Evolutionary conservation across 2,329 filamentous ascomycete species (phyloP).

Genomic region (Trichophyton simii): DNA sequence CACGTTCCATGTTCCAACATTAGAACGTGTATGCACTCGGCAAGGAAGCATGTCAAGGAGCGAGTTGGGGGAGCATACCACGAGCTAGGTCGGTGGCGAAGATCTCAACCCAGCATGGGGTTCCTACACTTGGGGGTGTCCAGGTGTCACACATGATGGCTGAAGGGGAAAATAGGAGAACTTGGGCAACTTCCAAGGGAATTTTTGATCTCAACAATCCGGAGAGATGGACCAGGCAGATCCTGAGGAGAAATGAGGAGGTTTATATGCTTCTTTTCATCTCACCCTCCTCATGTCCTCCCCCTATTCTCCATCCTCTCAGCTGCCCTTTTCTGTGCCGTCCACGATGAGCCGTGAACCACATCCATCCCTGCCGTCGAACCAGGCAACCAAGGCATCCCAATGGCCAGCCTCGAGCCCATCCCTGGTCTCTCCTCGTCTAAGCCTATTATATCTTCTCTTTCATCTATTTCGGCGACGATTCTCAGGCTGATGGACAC

Average conservation of each 20-base stretch:
- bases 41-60: too few relatives aligned
- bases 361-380: neutral
- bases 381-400: neutral
- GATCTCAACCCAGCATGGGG: conserved; percentile 5
- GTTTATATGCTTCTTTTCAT: neutral
- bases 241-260: neutral
- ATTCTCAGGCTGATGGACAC: neutral
- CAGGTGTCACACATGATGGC: neutral
- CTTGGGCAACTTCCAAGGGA: neutral
- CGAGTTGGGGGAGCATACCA: conserved; percentile 1
- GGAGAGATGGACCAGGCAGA: neutral
- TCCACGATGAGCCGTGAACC: neutral
- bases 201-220: neutral
- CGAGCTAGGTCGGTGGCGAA: conserved; percentile 6
- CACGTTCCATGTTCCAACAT: neutral
- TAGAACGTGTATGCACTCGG: neutral
- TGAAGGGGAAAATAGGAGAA: neutral
- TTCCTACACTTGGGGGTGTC: conserved; percentile 3
- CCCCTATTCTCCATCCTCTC: neutral
- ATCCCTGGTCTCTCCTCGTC: neutral
- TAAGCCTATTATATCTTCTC: neutral
- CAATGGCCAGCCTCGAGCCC: neutral
- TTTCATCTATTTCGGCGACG: neutral
- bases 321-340: neutral
- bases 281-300: neutral